Evolutionary conservation across 768 basidiomycete genomes (phyloP).

Genomic region (Lactifluus echinatus): DNA sequence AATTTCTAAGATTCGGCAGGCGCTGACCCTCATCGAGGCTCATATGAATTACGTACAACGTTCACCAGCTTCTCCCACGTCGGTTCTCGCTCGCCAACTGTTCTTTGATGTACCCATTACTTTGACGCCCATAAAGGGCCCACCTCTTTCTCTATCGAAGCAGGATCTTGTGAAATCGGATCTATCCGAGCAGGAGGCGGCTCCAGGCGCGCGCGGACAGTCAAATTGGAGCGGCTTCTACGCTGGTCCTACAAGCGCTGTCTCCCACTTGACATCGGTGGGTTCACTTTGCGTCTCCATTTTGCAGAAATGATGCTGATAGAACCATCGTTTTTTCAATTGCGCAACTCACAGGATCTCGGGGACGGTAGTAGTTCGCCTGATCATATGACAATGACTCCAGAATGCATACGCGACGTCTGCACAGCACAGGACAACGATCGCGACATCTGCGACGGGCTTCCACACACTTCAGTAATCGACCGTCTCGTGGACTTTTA

Average conservation of each 20-base stretch:
- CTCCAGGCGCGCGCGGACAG: constrained; percentile 60
- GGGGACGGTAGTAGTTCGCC: constrained; percentile 25
- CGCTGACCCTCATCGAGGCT: constrained; percentile 56
- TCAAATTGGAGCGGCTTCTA: constrained; percentile 63
- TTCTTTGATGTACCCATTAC: constrained; percentile 20
- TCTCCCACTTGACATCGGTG: constrained; percentile 60
- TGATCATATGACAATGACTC: not conserved
- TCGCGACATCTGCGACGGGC: constrained; percentile 56
- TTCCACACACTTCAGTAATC: constrained; percentile 60
- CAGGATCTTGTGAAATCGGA: constrained; percentile 1
- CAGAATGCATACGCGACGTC: constrained; percentile 32
- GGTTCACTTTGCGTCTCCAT: constrained; percentile 21
- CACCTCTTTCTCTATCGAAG: not conserved
- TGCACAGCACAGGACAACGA: constrained; percentile 51
- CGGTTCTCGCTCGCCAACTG: constrained; percentile 20
- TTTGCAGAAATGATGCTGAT: constrained; percentile 3
- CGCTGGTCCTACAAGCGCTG: constrained; percentile 70
- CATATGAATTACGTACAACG: constrained; percentile 35
- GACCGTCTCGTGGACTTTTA: constrained; percentile 69
- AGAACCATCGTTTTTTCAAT: not conserved
- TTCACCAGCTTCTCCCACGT: constrained; percentile 11
- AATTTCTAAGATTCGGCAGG: constrained; percentile 59
- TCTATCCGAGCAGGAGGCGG: constrained; percentile 41
- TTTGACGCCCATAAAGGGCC: constrained; percentile 26
- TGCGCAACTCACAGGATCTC: constrained; percentile 17